Base-by-base conservation (phyloP, 208 protist genomes). In the Endotrypanum monterogeii region DNA sequence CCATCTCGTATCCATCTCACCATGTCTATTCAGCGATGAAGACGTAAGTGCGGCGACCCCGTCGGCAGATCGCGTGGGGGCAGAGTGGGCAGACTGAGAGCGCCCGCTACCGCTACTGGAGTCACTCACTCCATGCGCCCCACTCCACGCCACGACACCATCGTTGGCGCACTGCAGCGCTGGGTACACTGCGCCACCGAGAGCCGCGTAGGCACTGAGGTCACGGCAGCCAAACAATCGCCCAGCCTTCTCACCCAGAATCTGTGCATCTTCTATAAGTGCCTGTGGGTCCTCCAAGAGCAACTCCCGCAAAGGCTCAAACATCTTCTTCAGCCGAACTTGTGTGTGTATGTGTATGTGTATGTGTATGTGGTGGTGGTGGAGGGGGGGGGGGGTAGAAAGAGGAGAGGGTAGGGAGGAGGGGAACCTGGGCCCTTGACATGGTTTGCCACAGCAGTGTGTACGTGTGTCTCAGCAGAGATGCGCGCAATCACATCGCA, bases 211-310 rank as follows among this genome's bases (percentile, higher is more conserved):
- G 20, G 79, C 55, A 12, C 30, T 80, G 12, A 78, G 61, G 3
- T 85, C 71, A 50, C 82, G 78, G 28, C 67, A 78, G 61, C 84
- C 86, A 71, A 87, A 94, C 8, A 97, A 77, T 7, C 72, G 65
- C 16, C 83, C 90, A 30, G 72, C 84, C 73, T 88, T 84, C 69
- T 94, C 90, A 5, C 91, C 93, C 35, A 97, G 70, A 23, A 93
- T 41, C 1, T 61, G 73, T 16, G 78, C 79, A 23, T 89, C 86
- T 25, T 79, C 67, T 44, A 81, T 41, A 25, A 91, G 69, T 14
- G 78, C 73, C 69, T 81, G 67, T 28, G 80, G 72, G 6, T 87
- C 58, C 37, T 78, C 79, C 32, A 66, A 60, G n/a, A 85, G 71
- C 16, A 92, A 56, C 67, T 95, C 91, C 5, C 83, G 78, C 44